Percentiles rank a stretch among this genome's conserved stretches.
phyloP scores from a whole-genome alignment of 192 early-diverging fungal species.

The Thoreauomyces humboldtii region DNA sequence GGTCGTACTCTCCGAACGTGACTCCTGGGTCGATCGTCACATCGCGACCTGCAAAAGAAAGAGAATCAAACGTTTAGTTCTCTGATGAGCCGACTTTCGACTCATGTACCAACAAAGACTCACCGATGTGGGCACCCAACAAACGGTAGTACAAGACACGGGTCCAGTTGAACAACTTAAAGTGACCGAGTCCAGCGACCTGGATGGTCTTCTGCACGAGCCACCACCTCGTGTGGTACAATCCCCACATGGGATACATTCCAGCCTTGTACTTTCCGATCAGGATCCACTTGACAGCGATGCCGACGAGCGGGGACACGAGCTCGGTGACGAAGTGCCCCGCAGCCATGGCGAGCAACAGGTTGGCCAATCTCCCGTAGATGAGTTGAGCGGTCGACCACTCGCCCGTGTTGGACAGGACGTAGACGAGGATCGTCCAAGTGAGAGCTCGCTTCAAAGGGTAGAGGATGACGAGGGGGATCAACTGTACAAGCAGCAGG shows the following conservation, averaged over 20 bases:
- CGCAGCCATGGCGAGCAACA: conserved; percentile 11
- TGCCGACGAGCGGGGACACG: conserved; percentile 32
- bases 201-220: conserved; percentile 30
- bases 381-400: not conserved
- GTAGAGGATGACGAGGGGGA: not conserved
- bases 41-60: too few relatives aligned
- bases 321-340: conserved; percentile 12
- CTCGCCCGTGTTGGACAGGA: not conserved
- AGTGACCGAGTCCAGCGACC: conserved; percentile 33
- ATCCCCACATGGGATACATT: conserved; percentile 43
- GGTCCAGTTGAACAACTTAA: conserved; percentile 15
- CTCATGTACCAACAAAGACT: too few relatives aligned
- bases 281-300: conserved; percentile 42
- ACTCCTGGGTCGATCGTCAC: conserved; percentile 28
- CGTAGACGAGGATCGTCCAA: not conserved
- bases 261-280: conserved; percentile 45
- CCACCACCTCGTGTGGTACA: conserved; percentile 48
- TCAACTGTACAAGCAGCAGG: not conserved
- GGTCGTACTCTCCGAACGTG: conserved; percentile 44
- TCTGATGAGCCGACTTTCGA: too few relatives aligned
- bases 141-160: conserved; percentile 28
- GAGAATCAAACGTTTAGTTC: too few relatives aligned
- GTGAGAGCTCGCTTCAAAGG: not conserved
- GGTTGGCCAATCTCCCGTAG: not conserved
- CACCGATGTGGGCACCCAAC: conserved; percentile 39